Conservation (phyloP, 1,139 yeast species). For the Blastobotrys serpentis region DNA sequence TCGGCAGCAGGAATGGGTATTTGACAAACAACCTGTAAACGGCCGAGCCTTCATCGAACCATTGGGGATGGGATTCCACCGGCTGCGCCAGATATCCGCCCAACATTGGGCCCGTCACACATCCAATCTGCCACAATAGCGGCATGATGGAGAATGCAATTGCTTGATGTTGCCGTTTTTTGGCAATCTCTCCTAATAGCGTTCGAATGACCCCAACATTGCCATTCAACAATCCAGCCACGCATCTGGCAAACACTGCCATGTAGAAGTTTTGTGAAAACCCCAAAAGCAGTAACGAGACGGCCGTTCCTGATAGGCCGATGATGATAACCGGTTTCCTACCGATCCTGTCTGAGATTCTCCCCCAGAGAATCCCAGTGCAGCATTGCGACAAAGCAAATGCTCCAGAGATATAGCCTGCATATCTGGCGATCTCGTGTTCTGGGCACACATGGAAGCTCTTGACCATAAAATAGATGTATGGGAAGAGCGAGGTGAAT, state of each 20-base stretch:
- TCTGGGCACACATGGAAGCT: slow-evolving; percentile 43
- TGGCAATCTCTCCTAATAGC: slow-evolving; percentile 58
- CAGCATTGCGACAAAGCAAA: slow-evolving; percentile 55
- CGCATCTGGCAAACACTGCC: slow-evolving; percentile 52
- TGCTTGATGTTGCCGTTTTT: slow-evolving; percentile 57
- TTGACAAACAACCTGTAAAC: slow-evolving; percentile 38
- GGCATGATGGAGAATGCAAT: slow-evolving; percentile 62
- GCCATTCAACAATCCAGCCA: slow-evolving; percentile 60
- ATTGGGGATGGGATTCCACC: slow-evolving; percentile 33
- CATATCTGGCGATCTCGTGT: slow-evolving; percentile 51
- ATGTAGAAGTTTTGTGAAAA: slow-evolving; percentile 50
- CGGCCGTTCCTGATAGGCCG: slow-evolving; percentile 53
- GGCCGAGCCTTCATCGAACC: slow-evolving; percentile 31
- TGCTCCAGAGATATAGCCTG: slow-evolving; percentile 58
- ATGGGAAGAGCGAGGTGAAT: slow-evolving; percentile 63
- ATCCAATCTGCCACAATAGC: slow-evolving; percentile 57
- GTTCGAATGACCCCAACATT: slow-evolving; percentile 63
- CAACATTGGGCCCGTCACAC: slow-evolving; percentile 57
- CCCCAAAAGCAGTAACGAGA: slow-evolving; percentile 53
- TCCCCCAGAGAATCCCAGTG: slow-evolving; percentile 61
- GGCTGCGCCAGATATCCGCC: slow-evolving; percentile 48
- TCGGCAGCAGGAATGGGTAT: slow-evolving; percentile 62
- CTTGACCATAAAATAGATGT: slow-evolving; percentile 61
- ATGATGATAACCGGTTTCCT: slow-evolving; percentile 54
- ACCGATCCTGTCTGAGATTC: slow-evolving; percentile 54